Evolutionary conservation across 2,329 filamentous ascomycete genomes (phyloP).

Genomic region (Cladosporium phlei): DNA sequence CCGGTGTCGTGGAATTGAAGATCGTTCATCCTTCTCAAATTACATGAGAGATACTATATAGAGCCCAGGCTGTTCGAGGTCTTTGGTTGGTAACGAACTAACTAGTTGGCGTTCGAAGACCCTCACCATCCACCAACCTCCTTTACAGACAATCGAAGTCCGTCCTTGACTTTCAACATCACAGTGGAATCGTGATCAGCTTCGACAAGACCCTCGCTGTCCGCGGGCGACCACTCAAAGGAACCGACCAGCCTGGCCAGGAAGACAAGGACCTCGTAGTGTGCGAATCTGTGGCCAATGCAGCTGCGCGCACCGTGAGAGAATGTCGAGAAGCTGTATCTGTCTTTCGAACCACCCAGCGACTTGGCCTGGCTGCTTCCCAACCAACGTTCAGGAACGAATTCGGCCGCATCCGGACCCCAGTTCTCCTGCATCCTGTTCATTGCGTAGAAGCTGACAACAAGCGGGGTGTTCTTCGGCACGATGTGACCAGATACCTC

Average conservation of each 20-base stretch:
- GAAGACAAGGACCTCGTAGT: slow-evolving; percentile 11
- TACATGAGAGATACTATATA: too few species aligned
- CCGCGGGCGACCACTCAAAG: slow-evolving; percentile 10
- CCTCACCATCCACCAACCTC: slow-evolving; percentile 1
- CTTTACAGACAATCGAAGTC: not conserved
- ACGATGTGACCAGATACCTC: slow-evolving; percentile 37
- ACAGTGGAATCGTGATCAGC: slow-evolving; percentile 11
- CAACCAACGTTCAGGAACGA: slow-evolving; percentile 45
- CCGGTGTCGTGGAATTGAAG: too few species aligned
- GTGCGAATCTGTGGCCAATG: slow-evolving; percentile 72
- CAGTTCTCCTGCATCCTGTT: slow-evolving; percentile 42
- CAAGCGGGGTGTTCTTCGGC: slow-evolving; percentile 36
- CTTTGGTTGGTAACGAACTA: too few species aligned
- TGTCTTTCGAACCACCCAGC: slow-evolving; percentile 68
- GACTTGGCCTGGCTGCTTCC: slow-evolving; percentile 56
- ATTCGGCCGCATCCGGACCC: slow-evolving; percentile 39
- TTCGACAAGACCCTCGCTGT: not conserved
- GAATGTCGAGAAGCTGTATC: slow-evolving; percentile 23
- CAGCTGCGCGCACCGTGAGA: slow-evolving; percentile 67
- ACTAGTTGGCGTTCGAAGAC: too few species aligned
- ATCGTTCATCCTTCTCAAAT: too few species aligned
- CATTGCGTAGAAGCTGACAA: slow-evolving; percentile 40
- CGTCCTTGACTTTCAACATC: slow-evolving; percentile 5
- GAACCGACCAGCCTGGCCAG: slow-evolving; percentile 6
- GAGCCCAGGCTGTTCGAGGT: too few species aligned